A percentile compares a stretch with the other conserved stretches of the same genome.
These are phyloP conservation scores for Zygnema circumcarinatum DNA, from an alignment of 139 green algal genomes.

Conservation along the genomic window DNA sequence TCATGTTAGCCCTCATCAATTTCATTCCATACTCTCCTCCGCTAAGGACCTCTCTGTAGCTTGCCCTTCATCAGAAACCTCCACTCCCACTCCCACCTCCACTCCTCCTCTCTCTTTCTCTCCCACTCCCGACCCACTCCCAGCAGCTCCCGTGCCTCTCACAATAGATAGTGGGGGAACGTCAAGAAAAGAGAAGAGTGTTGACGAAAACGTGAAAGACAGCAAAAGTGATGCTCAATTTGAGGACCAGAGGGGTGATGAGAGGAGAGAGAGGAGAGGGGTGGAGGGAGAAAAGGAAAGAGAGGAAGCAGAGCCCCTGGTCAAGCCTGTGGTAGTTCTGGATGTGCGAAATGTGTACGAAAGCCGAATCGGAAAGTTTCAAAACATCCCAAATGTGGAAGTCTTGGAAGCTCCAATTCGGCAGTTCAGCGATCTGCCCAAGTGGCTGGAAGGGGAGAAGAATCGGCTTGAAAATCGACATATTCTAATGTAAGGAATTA, in stretches of 20 bases:
- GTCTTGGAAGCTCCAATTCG: constrained; percentile 64
- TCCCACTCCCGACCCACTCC: too few species aligned
- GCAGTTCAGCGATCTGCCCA: constrained; percentile 76
- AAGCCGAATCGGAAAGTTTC: constrained; percentile 73
- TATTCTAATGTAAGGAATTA: constrained; percentile 39
- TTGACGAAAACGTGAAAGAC: neutral
- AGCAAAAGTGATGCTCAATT: neutral
- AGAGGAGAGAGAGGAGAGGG: constrained; percentile 5
- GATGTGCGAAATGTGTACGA: constrained; percentile 83
- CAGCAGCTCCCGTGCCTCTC: too few species aligned
- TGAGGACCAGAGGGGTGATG: neutral
- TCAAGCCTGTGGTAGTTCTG: constrained; percentile 70
- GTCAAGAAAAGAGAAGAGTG: neutral
- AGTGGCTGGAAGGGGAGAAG: constrained; percentile 71
- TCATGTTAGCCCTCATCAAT: neutral
- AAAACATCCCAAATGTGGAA: constrained; percentile 20
- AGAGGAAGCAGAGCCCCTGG: constrained; percentile 17
- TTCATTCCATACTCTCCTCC: constrained; percentile 6
- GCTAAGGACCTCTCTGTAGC: neutral
- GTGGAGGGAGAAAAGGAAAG: constrained; percentile 29
- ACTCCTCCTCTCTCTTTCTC: neutral
- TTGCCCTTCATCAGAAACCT: neutral
- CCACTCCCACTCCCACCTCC: neutral
- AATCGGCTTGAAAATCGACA: constrained; percentile 7
- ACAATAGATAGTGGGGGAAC: neutral